Evolutionary conservation across 352 stramenopile species (phyloP).

Genomic region (Globisporangium lucens): DNA sequence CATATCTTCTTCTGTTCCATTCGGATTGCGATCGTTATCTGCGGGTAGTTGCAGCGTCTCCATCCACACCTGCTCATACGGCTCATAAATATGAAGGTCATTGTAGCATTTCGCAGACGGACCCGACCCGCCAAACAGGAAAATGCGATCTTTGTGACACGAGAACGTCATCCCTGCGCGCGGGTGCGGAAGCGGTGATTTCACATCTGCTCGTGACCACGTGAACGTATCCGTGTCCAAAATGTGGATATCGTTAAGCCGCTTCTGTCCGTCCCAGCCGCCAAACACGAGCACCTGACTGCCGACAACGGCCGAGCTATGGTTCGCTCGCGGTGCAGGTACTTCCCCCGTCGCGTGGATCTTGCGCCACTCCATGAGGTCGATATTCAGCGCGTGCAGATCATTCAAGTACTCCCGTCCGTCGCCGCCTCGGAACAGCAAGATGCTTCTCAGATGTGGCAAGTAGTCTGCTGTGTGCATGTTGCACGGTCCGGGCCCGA

Average conservation of each 20-base stretch:
- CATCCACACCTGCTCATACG: slow-evolving; percentile 17
- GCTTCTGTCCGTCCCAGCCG: slow-evolving; percentile 91
- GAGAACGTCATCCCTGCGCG: slow-evolving; percentile 95
- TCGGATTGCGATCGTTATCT: slow-evolving; percentile 10
- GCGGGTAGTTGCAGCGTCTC: slow-evolving; percentile 18
- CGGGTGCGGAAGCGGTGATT: slow-evolving; percentile 81
- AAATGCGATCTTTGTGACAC: slow-evolving; percentile 87
- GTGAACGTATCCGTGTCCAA: slow-evolving; percentile 87
- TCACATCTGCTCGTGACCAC: slow-evolving; percentile 79
- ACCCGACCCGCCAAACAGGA: slow-evolving; percentile 94
- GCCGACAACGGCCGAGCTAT: slow-evolving; percentile 90
- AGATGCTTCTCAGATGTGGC: slow-evolving; percentile 70
- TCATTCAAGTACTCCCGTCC: slow-evolving; percentile 96
- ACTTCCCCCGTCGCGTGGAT: slow-evolving; percentile 73
- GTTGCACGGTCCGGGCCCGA: slow-evolving; percentile 90
- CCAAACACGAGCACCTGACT: slow-evolving; percentile 93
- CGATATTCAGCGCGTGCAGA: slow-evolving; percentile 90
- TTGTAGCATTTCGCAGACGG: slow-evolving; percentile 94
- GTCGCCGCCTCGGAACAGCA: slow-evolving; percentile 94
- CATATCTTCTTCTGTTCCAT: slow-evolving; percentile 10
- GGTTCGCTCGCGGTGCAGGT: slow-evolving; percentile 91
- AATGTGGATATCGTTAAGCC: slow-evolving; percentile 95
- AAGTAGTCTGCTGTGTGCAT: slow-evolving; percentile 98
- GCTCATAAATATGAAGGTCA: slow-evolving; percentile 82
- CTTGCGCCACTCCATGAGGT: slow-evolving; percentile 84